Evolutionary conservation across 768 basidiomycete genomes (phyloP).

Genomic region (Infundibulicybe gibba): DNA sequence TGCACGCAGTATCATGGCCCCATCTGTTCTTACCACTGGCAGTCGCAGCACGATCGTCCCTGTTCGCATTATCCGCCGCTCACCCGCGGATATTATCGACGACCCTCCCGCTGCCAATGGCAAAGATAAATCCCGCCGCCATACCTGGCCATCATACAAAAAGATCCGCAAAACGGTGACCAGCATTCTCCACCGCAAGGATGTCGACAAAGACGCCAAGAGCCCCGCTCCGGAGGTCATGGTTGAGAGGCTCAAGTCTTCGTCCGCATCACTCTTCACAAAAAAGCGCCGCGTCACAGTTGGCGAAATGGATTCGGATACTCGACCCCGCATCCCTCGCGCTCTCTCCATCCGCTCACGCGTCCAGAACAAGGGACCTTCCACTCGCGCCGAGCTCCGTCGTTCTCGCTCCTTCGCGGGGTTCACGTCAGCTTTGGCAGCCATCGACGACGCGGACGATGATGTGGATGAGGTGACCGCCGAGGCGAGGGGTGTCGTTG

Average conservation of each 20-base stretch:
- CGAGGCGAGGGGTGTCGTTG: slow-evolving; percentile 10
- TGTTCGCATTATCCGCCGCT: slow-evolving; percentile 5
- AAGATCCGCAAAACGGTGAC: slow-evolving; percentile 13
- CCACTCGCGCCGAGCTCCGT: slow-evolving; percentile 4
- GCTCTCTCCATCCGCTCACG: not conserved
- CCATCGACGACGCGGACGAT: slow-evolving; percentile 6
- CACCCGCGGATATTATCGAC: slow-evolving; percentile 1
- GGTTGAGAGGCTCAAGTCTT: slow-evolving; percentile 5
- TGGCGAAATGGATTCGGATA: not conserved
- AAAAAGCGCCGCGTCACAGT: slow-evolving; percentile 5
- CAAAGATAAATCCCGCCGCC: slow-evolving; percentile 1
- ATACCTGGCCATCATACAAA: slow-evolving; percentile 10
- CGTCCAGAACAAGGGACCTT: not conserved
- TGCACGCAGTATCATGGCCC: slow-evolving; percentile 1
- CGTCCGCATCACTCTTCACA: slow-evolving; percentile 8
- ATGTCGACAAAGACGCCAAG: not conserved
- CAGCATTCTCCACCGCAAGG: slow-evolving; percentile 9
- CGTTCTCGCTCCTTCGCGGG: slow-evolving; percentile 14
- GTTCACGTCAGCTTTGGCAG: slow-evolving; percentile 7
- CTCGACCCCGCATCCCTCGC: not conserved
- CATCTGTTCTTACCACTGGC: not conserved
- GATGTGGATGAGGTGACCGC: slow-evolving; percentile 10
- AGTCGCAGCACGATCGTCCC: slow-evolving; percentile 5
- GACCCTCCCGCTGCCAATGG: not conserved
- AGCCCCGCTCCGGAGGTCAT: not conserved